Evolutionary conservation across 805 yeast species (phyloP).

Genomic region (Ogataea ramenticola): DNA sequence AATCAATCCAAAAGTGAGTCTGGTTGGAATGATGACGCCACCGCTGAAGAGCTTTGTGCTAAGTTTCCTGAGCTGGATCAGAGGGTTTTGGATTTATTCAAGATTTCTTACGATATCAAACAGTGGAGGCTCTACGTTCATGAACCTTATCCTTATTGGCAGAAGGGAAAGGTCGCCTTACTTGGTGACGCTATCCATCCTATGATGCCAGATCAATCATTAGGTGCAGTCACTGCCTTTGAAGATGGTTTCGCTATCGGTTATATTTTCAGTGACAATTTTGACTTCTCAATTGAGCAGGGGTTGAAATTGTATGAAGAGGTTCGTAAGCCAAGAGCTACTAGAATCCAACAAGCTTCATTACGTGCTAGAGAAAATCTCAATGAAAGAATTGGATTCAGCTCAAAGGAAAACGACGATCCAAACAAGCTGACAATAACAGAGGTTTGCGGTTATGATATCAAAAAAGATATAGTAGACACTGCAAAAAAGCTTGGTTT

Average conservation of each 20-base stretch:
- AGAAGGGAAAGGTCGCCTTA: slow-evolving; percentile 22
- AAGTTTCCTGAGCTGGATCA: slow-evolving; percentile 17
- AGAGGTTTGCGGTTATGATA: slow-evolving; percentile 26
- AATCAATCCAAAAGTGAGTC: slow-evolving; percentile 12
- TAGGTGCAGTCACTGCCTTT: slow-evolving; percentile 13
- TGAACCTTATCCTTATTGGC: slow-evolving; percentile 17
- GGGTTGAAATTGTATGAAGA: slow-evolving; percentile 19
- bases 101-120: slow-evolving; percentile 20
- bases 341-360: slow-evolving; percentile 25
- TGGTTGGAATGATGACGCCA: slow-evolving; percentile 18
- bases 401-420: slow-evolving; percentile 12
- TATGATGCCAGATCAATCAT: slow-evolving; percentile 19
- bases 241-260: slow-evolving; percentile 20
- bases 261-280: slow-evolving; percentile 20
- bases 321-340: slow-evolving; percentile 24
- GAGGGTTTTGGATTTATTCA: slow-evolving; percentile 14
- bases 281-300: slow-evolving; percentile 15
- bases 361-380: slow-evolving; percentile 25
- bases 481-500: slow-evolving; percentile 4
- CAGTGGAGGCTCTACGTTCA: slow-evolving; percentile 23
- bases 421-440: slow-evolving; percentile 21
- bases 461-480: slow-evolving; percentile 19
- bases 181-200: slow-evolving; percentile 31
- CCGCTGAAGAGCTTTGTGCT: slow-evolving; percentile 12
- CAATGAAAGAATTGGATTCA: slow-evolving; percentile 27